A percentile compares a stretch with the other conserved stretches of the same genome.
Conservation (phyloP, 345 rosid species). For the Eucalyptus dawsonii region DNA sequence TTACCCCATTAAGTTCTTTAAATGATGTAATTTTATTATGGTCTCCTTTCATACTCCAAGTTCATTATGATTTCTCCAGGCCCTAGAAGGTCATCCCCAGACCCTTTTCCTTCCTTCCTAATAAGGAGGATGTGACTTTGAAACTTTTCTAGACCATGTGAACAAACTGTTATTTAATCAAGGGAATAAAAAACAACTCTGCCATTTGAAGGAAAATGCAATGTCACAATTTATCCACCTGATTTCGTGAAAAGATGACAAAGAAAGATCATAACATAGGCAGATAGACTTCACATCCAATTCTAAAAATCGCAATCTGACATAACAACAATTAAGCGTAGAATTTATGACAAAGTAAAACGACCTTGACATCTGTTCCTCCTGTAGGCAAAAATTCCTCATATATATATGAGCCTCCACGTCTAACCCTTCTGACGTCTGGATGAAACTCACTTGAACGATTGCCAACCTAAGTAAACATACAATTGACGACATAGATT, state of each 20-base stretch:
- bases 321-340: neutral
- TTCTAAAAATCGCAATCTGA: neutral
- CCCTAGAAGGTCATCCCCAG: neutral
- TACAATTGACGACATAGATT: neutral
- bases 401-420: slow-evolving; percentile 96
- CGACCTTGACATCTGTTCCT: slow-evolving; percentile 99
- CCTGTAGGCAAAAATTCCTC: slow-evolving; percentile 99
- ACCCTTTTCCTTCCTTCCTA: neutral
- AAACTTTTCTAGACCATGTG: neutral
- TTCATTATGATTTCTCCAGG: neutral
- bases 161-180: neutral
- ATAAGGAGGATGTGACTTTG: neutral
- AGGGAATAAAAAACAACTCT: neutral
- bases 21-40: neutral
- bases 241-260: neutral
- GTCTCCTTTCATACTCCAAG: neutral
- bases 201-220: neutral
- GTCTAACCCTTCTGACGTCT: slow-evolving; percentile 95
- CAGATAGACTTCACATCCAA: neutral
- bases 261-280: neutral
- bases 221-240: neutral
- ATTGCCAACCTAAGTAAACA: slow-evolving; percentile 68
- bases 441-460: slow-evolving; percentile 99
- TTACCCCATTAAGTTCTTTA: neutral
- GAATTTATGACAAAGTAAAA: neutral